Evolutionary conservation across 192 early-diverging fungal genomes (phyloP).

Genomic region (Polychytrium aggregatum): DNA sequence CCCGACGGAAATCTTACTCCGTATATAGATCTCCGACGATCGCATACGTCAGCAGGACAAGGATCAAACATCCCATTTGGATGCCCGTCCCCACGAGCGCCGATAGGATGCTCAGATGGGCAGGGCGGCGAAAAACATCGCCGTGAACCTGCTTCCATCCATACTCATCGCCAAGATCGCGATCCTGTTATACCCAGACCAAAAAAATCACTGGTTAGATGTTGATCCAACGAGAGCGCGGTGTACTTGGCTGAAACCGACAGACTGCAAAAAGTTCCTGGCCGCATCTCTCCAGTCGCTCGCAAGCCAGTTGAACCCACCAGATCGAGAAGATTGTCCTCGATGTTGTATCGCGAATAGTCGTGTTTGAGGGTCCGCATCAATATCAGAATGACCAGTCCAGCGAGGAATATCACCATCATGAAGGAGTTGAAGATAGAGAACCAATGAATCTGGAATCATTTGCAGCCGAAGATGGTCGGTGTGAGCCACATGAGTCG

Average conservation of each 20-base stretch:
- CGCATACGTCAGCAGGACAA: constrained; percentile 23
- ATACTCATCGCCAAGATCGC: constrained; percentile 80
- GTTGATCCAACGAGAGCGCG: too few species aligned
- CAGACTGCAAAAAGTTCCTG: not conserved
- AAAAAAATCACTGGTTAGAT: too few species aligned
- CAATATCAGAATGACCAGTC: constrained; percentile 84
- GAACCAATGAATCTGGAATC: constrained; percentile 78
- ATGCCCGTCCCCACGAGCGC: constrained; percentile 78
- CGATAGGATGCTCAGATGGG: constrained; percentile 58
- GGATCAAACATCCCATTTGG: constrained; percentile 23
- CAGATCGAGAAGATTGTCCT: constrained; percentile 54
- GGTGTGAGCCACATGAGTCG: too few species aligned
- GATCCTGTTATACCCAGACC: constrained; percentile 37
- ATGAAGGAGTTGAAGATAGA: constrained; percentile 86
- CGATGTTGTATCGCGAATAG: constrained; percentile 82
- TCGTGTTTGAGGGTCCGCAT: constrained; percentile 82
- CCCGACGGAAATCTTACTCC: too few species aligned
- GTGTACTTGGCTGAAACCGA: not conserved
- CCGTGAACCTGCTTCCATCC: constrained; percentile 97
- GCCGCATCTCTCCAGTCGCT: too few species aligned
- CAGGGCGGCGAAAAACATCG: constrained; percentile 91
- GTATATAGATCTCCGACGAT: constrained; percentile 24
- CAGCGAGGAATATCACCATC: constrained; percentile 84
- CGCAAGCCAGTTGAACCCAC: constrained; percentile 18
- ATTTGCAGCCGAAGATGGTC: too few species aligned